Percentiles rank a stretch among this genome's conserved stretches.
phyloP scores from a whole-genome alignment of 2,329 filamentous ascomycete species.

The Phaeosphaeria sp. region DNA sequence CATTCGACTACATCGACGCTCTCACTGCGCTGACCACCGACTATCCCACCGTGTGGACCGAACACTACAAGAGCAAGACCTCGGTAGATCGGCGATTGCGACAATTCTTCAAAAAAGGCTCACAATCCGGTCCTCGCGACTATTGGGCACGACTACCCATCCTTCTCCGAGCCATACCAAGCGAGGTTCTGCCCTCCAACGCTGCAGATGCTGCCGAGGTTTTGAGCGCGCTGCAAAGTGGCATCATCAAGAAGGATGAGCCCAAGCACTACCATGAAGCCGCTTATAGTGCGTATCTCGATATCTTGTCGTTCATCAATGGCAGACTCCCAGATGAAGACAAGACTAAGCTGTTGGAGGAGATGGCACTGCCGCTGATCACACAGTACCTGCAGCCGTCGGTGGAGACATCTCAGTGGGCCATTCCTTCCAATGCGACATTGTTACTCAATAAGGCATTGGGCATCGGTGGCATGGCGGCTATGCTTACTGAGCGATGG shows the following conservation, averaged over 20 bases:
- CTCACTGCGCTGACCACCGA: slow-evolving; percentile 70
- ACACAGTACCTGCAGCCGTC: slow-evolving; percentile 60
- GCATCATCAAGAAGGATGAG: slow-evolving; percentile 78
- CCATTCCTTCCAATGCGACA: slow-evolving; percentile 52
- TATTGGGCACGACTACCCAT: slow-evolving; percentile 76
- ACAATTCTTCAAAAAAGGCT: slow-evolving; percentile 81
- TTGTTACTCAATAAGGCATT: slow-evolving; percentile 52
- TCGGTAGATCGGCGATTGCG: slow-evolving; percentile 66
- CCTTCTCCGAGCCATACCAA: slow-evolving; percentile 66
- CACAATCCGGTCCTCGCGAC: slow-evolving; percentile 73
- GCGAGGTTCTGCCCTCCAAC: slow-evolving; percentile 61
- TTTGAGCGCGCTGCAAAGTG: slow-evolving; percentile 71
- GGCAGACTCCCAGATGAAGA: slow-evolving; percentile 54
- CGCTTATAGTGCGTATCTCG: slow-evolving; percentile 80
- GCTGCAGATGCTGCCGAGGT: slow-evolving; percentile 66
- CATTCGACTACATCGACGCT: slow-evolving; percentile 72
- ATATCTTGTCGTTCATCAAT: slow-evolving; percentile 60
- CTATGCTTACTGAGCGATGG: slow-evolving; percentile 67
- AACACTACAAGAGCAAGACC: slow-evolving; percentile 65
- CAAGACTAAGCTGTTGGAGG: slow-evolving; percentile 52
- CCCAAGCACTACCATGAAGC: slow-evolving; percentile 69
- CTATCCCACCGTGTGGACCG: slow-evolving; percentile 77
- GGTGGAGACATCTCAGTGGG: slow-evolving; percentile 57
- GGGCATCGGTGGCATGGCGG: slow-evolving; percentile 51
- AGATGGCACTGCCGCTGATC: slow-evolving; percentile 60